Base-by-base conservation (phyloP, 2,329 filamentous ascomycete genomes). In the Colletotrichum melonis region DNA sequence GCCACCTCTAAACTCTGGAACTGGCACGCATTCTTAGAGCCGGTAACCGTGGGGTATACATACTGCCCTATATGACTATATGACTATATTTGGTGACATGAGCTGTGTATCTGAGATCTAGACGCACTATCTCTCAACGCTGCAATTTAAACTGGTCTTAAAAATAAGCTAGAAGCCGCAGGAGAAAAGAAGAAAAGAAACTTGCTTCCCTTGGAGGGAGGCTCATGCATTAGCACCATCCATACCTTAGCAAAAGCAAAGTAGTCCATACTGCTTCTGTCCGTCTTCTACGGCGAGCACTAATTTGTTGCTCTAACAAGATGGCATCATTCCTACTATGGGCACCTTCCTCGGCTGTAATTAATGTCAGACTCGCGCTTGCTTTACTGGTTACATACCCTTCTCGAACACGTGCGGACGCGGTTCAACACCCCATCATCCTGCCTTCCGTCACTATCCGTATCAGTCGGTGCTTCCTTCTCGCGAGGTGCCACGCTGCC, bases 351-450 rank as follows among this genome's bases (percentile, higher is more conserved):
- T 35, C 26, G 54, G 16, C 19, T 38, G 22, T 46, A 55, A 67
- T 56, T 56, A 67, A 70, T 32, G 30, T 38, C 32, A 46, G 56
- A 55, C 68, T n/a, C 7, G 63, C 12, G 12, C 32, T 60, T 67
- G 55, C 30, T 67, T 55, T 59, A 55, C 62, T 59, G 42, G 24
- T 55, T 42, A 67, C 46, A 58, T 7, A 35, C 46, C 26, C 24
- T 35, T 64, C 56, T 49, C 42, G 42, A n/a, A 58, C 56, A 56
- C 11, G 22, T 56, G 26, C 54, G 32, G 32, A 35, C 32, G 32
- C 32, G 22, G 54, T 56, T 56, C 22, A 26, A 56, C 26, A 56
- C 12, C 22, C 26, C 54, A 16, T 56, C 54, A 26, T 56, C 16
- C 54, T 56, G 8, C 42, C 54, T 55, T 22, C n/a, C 52, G 24